Evolutionary conservation across 164 flowering plant species (phyloP).

Genomic region (Macadamia integrifolia): DNA sequence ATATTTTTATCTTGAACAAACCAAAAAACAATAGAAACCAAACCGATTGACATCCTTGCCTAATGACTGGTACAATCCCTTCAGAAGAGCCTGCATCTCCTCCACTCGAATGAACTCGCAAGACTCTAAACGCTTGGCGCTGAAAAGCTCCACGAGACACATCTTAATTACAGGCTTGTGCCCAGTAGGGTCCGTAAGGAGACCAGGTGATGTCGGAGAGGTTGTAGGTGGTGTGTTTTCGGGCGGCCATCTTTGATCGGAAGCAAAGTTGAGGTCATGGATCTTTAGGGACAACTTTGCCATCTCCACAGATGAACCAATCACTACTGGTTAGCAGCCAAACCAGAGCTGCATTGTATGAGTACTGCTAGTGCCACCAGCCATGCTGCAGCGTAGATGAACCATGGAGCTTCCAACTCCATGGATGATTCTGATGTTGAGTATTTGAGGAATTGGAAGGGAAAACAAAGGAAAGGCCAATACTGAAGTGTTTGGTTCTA

Average conservation of each 20-base stretch:
- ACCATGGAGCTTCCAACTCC: too few species aligned
- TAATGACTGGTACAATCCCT: slow-evolving; percentile 10
- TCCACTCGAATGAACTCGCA: slow-evolving; percentile 63
- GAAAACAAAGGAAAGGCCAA: too few species aligned
- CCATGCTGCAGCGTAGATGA: too few species aligned
- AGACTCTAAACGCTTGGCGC: slow-evolving; percentile 52
- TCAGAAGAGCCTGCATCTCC: slow-evolving; percentile 33
- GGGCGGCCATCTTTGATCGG: slow-evolving; percentile 68
- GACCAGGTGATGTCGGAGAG: slow-evolving; percentile 75
- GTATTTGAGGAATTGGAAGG: too few species aligned
- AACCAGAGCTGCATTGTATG: slow-evolving; percentile 45
- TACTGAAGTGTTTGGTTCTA: too few species aligned
- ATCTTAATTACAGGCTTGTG: slow-evolving; percentile 63
- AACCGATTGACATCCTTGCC: too few species aligned
- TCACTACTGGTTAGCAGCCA: slow-evolving; percentile 58
- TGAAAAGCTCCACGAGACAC: slow-evolving; percentile 65
- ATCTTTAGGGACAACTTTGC: slow-evolving; percentile 59
- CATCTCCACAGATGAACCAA: slow-evolving; percentile 67
- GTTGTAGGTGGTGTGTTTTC: slow-evolving; percentile 64
- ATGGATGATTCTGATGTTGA: too few species aligned
- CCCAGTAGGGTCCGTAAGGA: slow-evolving; percentile 74
- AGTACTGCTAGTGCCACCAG: too few species aligned
- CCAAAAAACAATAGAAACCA: too few species aligned
- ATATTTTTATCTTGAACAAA: too few species aligned
- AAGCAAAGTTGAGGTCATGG: slow-evolving; percentile 48